Base-by-base conservation (phyloP, 2,329 filamentous ascomycete genomes). In the Fusarium sp. region DNA sequence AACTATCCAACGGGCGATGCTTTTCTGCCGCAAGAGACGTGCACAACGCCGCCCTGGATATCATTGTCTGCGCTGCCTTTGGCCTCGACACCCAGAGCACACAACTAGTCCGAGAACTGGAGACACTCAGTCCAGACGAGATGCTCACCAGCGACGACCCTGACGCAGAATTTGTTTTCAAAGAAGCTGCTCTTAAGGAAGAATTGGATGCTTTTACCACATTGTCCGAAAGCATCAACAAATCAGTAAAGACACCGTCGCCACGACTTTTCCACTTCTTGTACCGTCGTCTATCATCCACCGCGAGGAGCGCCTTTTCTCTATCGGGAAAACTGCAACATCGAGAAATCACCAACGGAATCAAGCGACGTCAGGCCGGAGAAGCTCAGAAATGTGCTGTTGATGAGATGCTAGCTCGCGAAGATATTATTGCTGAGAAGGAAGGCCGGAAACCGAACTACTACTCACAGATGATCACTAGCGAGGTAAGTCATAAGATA, bases 1-100 rank as follows among this genome's bases (percentile, higher is more conserved):
- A 61, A 6, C n/a, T 28, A 2, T 40, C 60, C 6, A 35, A 40
- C 8, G 60, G 44, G 0, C 40, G 45, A 2, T 64, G 35, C 41
- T 64, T 64, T 6, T 29, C 40, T 0, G 60, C 60, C 0, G 43
- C 60, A 6, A 42, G 12, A 3, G 54, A 64, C 13, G 44, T 64
- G 1, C 60, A 64, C 10, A 54, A 64, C n/a, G 60, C 60, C 3
- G 60, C 60, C 1, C 13, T 64, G 1, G 60, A 64, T 2, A 64
- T 64, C 4, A 64, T 64, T 1, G 36, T 64, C 0, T 64, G 60
- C 13, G 44, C 34, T 2, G 55, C 60, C 7, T 64, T 61, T 0
- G 60, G 60, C 7, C 22, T 64, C 0, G 54, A 64, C 7, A 45
- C 32, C 1, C 26, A 50, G 3, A 32, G 55, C 2, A 64, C 60